Percentiles rank a stretch among this genome's conserved stretches.
phyloP scores from a whole-genome alignment of 495 filamentous ascomycete genomes.

The Lasiosphaeriaceae sp. region DNA sequence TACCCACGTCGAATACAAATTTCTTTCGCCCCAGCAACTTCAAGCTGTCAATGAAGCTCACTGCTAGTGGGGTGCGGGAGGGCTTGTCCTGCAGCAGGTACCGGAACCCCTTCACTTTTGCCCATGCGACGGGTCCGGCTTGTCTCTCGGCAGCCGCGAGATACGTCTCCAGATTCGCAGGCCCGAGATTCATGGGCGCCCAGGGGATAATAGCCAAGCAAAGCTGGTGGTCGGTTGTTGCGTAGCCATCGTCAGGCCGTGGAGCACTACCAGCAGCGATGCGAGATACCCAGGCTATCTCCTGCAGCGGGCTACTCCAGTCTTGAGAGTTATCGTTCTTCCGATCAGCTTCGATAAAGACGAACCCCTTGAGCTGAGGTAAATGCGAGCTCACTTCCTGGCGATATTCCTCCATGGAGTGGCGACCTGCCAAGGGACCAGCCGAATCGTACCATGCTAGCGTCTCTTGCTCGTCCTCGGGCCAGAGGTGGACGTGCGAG shows the following conservation, averaged over 20 bases:
- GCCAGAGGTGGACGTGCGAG: slow-evolving; percentile 85
- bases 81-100: slow-evolving; percentile 79
- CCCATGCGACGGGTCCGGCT: slow-evolving; percentile 42
- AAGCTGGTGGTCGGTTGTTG: slow-evolving; percentile 41
- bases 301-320: slow-evolving; percentile 57
- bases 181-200: slow-evolving; percentile 69
- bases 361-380: slow-evolving; percentile 57
- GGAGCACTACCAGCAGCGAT: slow-evolving; percentile 55
- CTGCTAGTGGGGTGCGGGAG: slow-evolving; percentile 54
- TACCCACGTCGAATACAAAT: slow-evolving; percentile 73
- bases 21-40: slow-evolving; percentile 59
- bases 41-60: slow-evolving; percentile 64
- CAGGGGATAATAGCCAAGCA: slow-evolving; percentile 71
- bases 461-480: slow-evolving; percentile 55
- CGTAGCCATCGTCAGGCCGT: slow-evolving; percentile 56
- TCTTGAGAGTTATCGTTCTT: slow-evolving; percentile 51
- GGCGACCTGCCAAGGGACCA: slow-evolving; percentile 54
- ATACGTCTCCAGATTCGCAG: slow-evolving; percentile 46
- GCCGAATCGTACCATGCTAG: slow-evolving; percentile 62
- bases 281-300: slow-evolving; percentile 63
- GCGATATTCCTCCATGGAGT: slow-evolving; percentile 56
- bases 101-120: slow-evolving; percentile 61
- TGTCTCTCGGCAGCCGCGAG: slow-evolving; percentile 46
- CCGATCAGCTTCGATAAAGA: slow-evolving; percentile 80
- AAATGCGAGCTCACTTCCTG: background rate